Conservation (phyloP, 257 asterid genomes). For the Solanum bulbocastanum region DNA sequence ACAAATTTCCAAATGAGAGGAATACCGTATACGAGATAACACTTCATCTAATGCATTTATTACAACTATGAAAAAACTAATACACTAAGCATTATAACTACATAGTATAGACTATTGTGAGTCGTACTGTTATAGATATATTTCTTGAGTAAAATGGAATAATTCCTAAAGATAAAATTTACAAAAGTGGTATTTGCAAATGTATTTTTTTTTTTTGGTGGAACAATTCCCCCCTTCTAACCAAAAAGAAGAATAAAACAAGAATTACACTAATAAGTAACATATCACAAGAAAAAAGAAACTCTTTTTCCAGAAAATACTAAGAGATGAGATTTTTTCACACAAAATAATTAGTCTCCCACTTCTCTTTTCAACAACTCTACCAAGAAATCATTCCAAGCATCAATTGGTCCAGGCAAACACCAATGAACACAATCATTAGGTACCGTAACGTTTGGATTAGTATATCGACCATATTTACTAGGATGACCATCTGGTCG, state of each 20-base stretch:
- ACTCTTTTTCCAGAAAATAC: neutral
- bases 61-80: neutral
- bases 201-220: neutral
- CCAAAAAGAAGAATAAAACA: neutral
- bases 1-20: neutral
- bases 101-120: neutral
- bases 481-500: conserved; percentile 47
- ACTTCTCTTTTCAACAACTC: conserved; percentile 25
- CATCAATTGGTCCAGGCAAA: conserved; percentile 40
- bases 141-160: neutral
- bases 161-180: neutral
- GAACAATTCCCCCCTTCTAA: neutral
- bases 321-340: neutral
- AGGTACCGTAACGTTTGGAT: conserved; percentile 1
- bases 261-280: neutral
- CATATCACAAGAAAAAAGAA: neutral
- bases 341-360: neutral
- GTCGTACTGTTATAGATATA: neutral
- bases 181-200: neutral
- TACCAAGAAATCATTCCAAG: conserved; percentile 35
- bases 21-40: neutral
- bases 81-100: neutral
- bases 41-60: neutral
- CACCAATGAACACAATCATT: conserved; percentile 47
- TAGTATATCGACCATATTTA: conserved; percentile 24